Percentiles rank a stretch among this genome's conserved stretches.
These are phyloP conservation scores for Blastomyces percursus DNA, from an alignment of 2,329 filamentous ascomycete species.

Conservation along the genomic window DNA sequence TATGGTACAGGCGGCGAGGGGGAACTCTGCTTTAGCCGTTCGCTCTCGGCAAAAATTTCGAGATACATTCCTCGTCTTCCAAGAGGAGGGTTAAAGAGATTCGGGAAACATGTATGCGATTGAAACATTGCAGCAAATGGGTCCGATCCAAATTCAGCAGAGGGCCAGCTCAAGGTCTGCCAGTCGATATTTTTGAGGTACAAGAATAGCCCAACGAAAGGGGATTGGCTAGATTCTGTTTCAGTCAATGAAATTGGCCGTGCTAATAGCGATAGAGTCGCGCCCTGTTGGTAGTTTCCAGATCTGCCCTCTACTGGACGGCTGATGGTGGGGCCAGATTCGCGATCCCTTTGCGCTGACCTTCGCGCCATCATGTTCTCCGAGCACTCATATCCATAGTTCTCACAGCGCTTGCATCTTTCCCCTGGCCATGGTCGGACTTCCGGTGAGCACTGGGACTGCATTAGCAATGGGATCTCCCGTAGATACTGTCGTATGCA, in stretches of 20 bases:
- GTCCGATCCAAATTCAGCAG: conserved; percentile 8
- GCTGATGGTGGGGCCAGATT: conserved; percentile 7
- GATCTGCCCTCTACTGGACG: conserved; percentile 10
- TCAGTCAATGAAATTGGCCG: conserved; percentile 6
- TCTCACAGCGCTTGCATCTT: conserved; percentile 17
- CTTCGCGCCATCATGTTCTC: conserved; percentile 16
- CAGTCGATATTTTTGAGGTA: conserved; percentile 15
- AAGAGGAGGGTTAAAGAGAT: conserved; percentile 12
- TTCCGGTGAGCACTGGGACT: conserved; percentile 14
- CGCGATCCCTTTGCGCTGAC: conserved; percentile 15
- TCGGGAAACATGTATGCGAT: conserved; percentile 14
- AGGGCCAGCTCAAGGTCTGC: conserved; percentile 12
- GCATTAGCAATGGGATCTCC: conserved; percentile 7
- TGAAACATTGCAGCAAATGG: conserved; percentile 15
- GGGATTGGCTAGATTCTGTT: conserved; percentile 9
- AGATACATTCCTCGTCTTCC: conserved; percentile 15
- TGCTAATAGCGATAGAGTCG: conserved; percentile 9
- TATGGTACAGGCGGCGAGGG: conserved; percentile 3
- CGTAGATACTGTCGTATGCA: background rate
- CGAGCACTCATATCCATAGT: conserved; percentile 16
- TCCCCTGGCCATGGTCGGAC: conserved; percentile 15
- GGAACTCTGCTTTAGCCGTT: conserved; percentile 12
- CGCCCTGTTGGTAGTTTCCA: conserved; percentile 9
- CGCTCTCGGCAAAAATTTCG: conserved; percentile 13
- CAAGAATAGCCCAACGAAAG: conserved; percentile 14